Base-by-base conservation (phyloP, 768 basidiomycete species). In the Mycena alexandri region DNA sequence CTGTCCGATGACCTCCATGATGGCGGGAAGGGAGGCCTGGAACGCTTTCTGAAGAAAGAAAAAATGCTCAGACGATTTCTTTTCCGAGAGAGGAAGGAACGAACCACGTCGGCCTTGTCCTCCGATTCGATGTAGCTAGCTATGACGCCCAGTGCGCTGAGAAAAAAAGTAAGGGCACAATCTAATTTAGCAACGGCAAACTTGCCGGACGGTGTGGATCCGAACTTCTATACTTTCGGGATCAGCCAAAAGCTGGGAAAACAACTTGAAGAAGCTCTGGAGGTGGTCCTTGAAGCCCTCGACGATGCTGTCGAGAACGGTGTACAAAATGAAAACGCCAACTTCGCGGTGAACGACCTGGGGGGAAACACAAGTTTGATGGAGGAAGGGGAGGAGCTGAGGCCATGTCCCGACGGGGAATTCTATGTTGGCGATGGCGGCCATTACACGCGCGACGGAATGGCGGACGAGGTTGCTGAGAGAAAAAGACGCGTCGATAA, bases 61-160 rank as follows among this genome's bases (percentile, higher is more conserved):
- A 46, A 43, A 48, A 25, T 2, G 17, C 71, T 61, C 44, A 57
- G 64, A 65, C 10, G 11, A 55, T 25, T 21, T 46, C 53, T 33
- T 21, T 59, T 24, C 29, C 29, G 29, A 29, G 25, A 13, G 59
- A 17, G 61, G 57, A 50, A 34, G 13, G n/a, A 9, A 83, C 92
- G 73, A 74, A 95, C 94, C 62, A 99, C 89, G 70, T 95, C 92
- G 34, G 79, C 82, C 80, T 96, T 96, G 78, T 98, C 94, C 48
- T 94, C 93, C 8, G 84, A 74, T 70, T 96, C 94, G 58, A 99
- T 90, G 79, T 94, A 98, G 78, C 96, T 95, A 22, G 97, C 93
- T 57, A 99, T 87, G 65, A 94, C 91, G 61, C 96, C 96, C 43
- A 99, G 81, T n/a, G 94, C 90, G 66, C 95, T 91, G 55, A 16